A percentile compares a stretch with the other conserved stretches of the same genome.
These are phyloP conservation scores for Digitaria exilis DNA, from an alignment of 202 grass and related monocot genomes.

Conservation along the genomic window DNA sequence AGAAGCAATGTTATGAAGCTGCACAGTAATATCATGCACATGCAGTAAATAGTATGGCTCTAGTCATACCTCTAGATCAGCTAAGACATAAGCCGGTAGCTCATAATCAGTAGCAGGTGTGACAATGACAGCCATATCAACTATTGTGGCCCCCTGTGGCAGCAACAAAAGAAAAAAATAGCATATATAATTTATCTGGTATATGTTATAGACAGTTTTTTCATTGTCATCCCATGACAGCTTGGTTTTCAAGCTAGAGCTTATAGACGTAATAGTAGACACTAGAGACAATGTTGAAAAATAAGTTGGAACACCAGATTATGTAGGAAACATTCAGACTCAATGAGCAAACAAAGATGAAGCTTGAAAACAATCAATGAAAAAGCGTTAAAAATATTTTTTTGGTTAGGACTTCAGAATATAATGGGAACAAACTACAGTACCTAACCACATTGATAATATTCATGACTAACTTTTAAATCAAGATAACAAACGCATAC, in stretches of 20 bases:
- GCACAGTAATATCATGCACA: neutral
- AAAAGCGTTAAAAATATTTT: neutral
- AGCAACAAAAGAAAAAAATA: conserved; percentile 13
- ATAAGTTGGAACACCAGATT: neutral
- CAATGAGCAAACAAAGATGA: neutral
- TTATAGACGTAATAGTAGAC: neutral
- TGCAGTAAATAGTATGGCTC: conserved; percentile 8
- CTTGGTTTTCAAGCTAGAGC: neutral
- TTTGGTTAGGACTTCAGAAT: neutral
- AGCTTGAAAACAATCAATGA: neutral
- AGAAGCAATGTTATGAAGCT: conserved; percentile 24
- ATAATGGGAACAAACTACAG: conserved; percentile 7
- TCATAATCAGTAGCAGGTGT: conserved; percentile 68
- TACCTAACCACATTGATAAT: neutral
- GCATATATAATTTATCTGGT: neutral
- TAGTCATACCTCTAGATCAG: conserved; percentile 53
- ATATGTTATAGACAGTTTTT: conserved; percentile 9
- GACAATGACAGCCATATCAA: conserved; percentile 87
- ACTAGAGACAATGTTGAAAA: conserved; percentile 18
- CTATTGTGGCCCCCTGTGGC: conserved; percentile 84
- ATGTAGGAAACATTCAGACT: conserved; percentile 2
- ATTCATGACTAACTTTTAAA: neutral
- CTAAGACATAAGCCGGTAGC: conserved; percentile 60
- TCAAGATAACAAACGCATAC: neutral
- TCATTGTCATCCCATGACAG: neutral